Conservation (phyloP, 176 grass and related monocot species). For the Oryza coarctata region DNA sequence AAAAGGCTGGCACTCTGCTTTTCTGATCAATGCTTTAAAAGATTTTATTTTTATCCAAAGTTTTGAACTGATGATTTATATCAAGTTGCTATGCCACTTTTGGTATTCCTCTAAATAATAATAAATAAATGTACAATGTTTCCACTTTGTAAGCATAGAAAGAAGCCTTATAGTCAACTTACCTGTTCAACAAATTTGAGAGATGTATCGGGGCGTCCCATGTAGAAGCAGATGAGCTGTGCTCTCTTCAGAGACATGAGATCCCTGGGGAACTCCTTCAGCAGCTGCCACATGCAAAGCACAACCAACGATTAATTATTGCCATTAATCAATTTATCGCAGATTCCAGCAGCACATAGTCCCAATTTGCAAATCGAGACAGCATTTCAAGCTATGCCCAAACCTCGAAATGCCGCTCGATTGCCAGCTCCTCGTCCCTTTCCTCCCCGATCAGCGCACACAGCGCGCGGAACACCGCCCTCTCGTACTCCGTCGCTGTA, state of each 20-base stretch:
- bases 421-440: slow-evolving; percentile 35
- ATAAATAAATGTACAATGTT: neutral
- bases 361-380: neutral
- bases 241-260: slow-evolving; percentile 63
- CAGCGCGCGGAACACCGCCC: slow-evolving; percentile 48
- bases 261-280: slow-evolving; percentile 66
- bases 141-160: neutral
- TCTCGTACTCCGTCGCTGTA: slow-evolving; percentile 55
- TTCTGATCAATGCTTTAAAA: neutral
- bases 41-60: neutral
- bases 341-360: neutral
- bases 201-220: slow-evolving; percentile 48
- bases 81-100: neutral
- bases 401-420: slow-evolving; percentile 59
- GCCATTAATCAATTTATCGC: neutral
- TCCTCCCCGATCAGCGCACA: slow-evolving; percentile 47
- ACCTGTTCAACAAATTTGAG: slow-evolving; percentile 64
- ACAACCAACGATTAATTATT: neutral
- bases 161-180: neutral
- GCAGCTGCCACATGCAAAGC: slow-evolving; percentile 34
- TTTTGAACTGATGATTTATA: neutral
- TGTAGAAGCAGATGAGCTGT: slow-evolving; percentile 60
- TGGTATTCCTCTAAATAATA: neutral
- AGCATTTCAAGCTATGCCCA: neutral
- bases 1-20: neutral